Evolutionary conservation across 345 rosid genomes (phyloP).

Genomic region (Cochlearia excelsa): DNA sequence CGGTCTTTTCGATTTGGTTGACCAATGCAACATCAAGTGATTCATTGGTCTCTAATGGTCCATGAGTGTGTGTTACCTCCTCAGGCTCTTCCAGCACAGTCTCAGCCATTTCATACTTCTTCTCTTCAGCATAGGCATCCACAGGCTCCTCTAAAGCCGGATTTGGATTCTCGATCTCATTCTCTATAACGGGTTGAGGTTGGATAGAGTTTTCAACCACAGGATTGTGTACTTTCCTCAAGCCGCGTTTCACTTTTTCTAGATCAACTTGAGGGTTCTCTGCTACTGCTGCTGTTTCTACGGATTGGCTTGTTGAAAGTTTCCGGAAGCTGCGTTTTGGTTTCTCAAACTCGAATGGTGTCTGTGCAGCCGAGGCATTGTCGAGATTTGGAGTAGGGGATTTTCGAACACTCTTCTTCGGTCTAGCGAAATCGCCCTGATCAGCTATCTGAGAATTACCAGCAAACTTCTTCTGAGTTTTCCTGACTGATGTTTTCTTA

Average conservation of each 20-base stretch:
- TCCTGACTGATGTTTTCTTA: conserved; percentile 42
- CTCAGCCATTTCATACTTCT: conserved; percentile 37
- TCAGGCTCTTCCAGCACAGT: conserved; percentile 32
- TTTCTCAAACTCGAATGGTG: conserved; percentile 60
- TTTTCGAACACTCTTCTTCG: conserved; percentile 61
- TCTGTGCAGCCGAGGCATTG: conserved; percentile 47
- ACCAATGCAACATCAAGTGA: conserved; percentile 32
- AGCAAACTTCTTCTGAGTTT: conserved; percentile 48
- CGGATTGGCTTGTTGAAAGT: conserved; percentile 50
- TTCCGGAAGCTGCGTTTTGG: conserved; percentile 66
- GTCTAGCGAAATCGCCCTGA: conserved; percentile 53
- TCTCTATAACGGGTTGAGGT: conserved; percentile 54
- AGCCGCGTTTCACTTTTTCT: conserved; percentile 83
- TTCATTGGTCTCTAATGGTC: conserved; percentile 40
- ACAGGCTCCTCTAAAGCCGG: conserved; percentile 39
- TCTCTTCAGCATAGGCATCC: conserved; percentile 39
- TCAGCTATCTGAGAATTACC: conserved; percentile 42
- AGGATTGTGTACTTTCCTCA: conserved; percentile 87
- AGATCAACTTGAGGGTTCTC: conserved; percentile 76
- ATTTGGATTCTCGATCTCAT: conserved; percentile 54
- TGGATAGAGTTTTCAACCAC: conserved; percentile 54
- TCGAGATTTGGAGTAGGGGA: conserved; percentile 55
- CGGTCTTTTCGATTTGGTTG: conserved; percentile 22
- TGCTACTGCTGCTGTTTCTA: conserved; percentile 52
- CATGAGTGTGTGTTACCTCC: conserved; percentile 34